These are phyloP conservation scores for Mycena leptocephala DNA, from an alignment of 768 basidiomycete species.

Conservation along the genomic window DNA sequence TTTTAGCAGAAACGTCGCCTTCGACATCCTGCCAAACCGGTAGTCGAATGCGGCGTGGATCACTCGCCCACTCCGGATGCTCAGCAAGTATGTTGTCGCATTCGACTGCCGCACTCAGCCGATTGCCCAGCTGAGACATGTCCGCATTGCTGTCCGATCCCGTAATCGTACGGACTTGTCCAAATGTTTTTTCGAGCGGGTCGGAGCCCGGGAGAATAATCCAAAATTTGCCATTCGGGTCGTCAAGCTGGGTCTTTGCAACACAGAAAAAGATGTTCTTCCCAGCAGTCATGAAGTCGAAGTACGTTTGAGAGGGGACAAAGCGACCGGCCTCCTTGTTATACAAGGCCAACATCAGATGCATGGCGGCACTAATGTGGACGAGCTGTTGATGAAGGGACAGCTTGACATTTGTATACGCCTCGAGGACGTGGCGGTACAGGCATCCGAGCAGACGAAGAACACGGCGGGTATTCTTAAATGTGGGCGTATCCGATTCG, in stretches of 20 bases:
- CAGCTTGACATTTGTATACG: constrained; percentile 4
- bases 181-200: background rate
- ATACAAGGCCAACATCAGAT: constrained; percentile 7
- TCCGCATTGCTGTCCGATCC: no score
- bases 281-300: constrained; percentile 33
- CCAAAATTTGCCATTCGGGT: constrained; percentile 15
- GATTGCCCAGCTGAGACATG: background rate
- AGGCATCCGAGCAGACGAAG: background rate
- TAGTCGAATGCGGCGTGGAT: background rate
- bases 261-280: constrained; percentile 42
- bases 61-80: background rate
- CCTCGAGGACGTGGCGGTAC: constrained; percentile 12
- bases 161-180: background rate
- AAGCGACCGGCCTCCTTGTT: constrained; percentile 13
- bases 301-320: no score
- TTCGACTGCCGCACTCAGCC: background rate
- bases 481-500: background rate
- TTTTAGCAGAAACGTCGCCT: background rate
- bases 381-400: constrained; percentile 1
- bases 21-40: background rate
- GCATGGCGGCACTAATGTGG: background rate
- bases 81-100: constrained; percentile 7
- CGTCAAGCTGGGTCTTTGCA: constrained; percentile 37
- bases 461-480: no score
- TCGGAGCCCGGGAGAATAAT: background rate